A percentile compares a stretch with the other conserved stretches of the same genome.
These are phyloP conservation scores for Flaveria ramosissima DNA, from an alignment of 129 eudicot genomes.

Conservation along the genomic window DNA sequence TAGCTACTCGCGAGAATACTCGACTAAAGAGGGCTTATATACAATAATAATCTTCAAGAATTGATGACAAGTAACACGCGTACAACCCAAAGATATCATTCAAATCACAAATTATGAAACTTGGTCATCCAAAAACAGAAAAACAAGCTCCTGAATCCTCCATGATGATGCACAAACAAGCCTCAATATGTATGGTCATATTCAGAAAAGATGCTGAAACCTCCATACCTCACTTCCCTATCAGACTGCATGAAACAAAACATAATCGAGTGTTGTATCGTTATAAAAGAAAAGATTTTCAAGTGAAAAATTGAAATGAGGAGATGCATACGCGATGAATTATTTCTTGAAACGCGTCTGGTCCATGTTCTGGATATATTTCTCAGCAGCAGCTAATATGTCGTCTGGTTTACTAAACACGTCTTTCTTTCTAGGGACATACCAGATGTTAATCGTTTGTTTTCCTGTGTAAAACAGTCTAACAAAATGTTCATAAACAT, in stretches of 20 bases:
- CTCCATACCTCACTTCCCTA: slow-evolving; percentile 45
- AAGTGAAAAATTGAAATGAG: not conserved
- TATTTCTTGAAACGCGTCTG: slow-evolving; percentile 71
- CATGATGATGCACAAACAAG: not conserved
- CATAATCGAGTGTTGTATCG: not conserved
- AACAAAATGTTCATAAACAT: slow-evolving; percentile 74
- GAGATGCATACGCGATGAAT: slow-evolving; percentile 58
- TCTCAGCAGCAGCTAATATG: slow-evolving; percentile 80
- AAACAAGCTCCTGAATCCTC: slow-evolving; percentile 5
- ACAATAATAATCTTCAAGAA: not conserved
- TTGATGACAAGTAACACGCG: not conserved
- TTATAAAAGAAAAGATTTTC: not conserved
- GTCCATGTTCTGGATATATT: slow-evolving; percentile 79
- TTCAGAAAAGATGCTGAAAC: slow-evolving; percentile 45
- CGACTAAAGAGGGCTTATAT: not conserved
- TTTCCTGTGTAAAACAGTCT: slow-evolving; percentile 65
- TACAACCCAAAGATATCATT: not conserved
- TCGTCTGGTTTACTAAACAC: slow-evolving; percentile 81
- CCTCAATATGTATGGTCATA: slow-evolving; percentile 52
- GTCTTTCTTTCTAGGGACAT: slow-evolving; percentile 81
- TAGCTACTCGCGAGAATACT: not conserved
- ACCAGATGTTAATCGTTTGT: slow-evolving; percentile 73
- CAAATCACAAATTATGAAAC: not conserved
- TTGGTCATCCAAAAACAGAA: not conserved
- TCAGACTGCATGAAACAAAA: slow-evolving; percentile 44